phyloP scores from a whole-genome alignment of 495 filamentous ascomycete species.

The Cercophora sp. region DNA sequence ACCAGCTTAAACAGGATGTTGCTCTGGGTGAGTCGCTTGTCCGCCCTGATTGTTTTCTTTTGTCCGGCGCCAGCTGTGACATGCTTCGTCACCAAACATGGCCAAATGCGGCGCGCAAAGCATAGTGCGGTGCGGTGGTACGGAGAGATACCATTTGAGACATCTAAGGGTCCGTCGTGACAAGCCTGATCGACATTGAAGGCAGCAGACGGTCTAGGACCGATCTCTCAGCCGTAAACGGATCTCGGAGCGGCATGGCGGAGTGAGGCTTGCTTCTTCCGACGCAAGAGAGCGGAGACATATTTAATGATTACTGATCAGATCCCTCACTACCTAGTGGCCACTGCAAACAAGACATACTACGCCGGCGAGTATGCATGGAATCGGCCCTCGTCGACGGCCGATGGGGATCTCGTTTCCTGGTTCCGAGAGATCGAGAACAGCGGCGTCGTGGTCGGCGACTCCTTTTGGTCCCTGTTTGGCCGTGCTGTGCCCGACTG shows the following conservation, averaged over 20 bases:
- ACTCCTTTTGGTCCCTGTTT: conserved; percentile 51
- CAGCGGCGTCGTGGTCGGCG: conserved; percentile 39
- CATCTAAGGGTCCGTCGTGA: too few relatives aligned
- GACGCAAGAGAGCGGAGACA: background rate
- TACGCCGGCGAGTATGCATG: conserved; percentile 53
- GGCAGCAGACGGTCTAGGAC: too few relatives aligned
- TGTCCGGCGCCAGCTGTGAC: background rate
- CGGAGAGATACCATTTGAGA: too few relatives aligned
- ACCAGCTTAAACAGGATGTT: conserved; percentile 41
- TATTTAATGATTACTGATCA: background rate
- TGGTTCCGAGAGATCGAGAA: conserved; percentile 45
- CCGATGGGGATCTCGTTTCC: conserved; percentile 32
- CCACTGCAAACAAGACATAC: conserved; percentile 40
- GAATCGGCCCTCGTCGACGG: conserved; percentile 27
- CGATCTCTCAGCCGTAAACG: too few relatives aligned
- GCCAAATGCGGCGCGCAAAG: too few relatives aligned
- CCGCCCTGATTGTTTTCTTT: background rate
- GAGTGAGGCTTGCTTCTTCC: background rate
- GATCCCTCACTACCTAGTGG: conserved; percentile 9
- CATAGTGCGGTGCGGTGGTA: too few relatives aligned
- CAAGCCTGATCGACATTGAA: too few relatives aligned
- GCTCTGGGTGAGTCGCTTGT: conserved; percentile 27
- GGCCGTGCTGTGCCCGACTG: conserved; percentile 50
- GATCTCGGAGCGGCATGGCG: background rate
- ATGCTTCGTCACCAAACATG: too few relatives aligned